Evolutionary conservation across 495 filamentous ascomycete species (phyloP), one percentile per base, ranked within the genome.

Genomic region (Penicillium macrosclerotiorum): DNA sequence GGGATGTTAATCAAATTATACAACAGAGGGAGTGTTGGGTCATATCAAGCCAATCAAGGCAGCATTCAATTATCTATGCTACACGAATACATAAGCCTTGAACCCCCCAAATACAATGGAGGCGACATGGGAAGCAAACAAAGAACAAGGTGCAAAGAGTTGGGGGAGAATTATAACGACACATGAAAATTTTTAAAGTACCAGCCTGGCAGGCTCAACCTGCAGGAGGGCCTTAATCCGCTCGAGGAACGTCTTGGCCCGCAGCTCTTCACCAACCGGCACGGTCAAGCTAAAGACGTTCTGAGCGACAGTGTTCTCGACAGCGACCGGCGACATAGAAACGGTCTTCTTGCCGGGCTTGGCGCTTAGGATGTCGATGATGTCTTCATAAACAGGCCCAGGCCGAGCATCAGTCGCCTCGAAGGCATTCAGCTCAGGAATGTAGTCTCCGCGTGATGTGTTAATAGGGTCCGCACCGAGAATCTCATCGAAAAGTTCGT

Each of bases 401-500:
- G 57, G 56, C 49, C 36, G 60, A 8, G 64, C 25, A 6, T 53
- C 49, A 52, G 53, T 17, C 51, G 59, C 37, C 54, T 69, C 34
- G 72, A 88, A 60, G 13, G 81, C 80, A 26, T 81, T 82, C 33
- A 95, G 72, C 62, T 91, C 86, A 1, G 91, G 90, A 2, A 83
- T 64, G 56, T 86, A 95, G 37, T 68, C 65, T 1, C 83, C 83
- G 19, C 73, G 72, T 2, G 76, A 74, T 16, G 78, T 77, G 11
- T 61, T 60, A 37, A 71, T 52, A 6, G 81, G 68, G 51, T 80
- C 81, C 44, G 84, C 77, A 17, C 92, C 92, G 8, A 98, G 78
- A 12, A 98, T 71, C 58, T 91, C 80, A 57, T 95, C 80, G 66
- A 97, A 96, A 5, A 98, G 76, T 52, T 96, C 89, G 55, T 93